Conservation (phyloP, 805 yeast species). For the Monosporozyma yasuniensis region DNA sequence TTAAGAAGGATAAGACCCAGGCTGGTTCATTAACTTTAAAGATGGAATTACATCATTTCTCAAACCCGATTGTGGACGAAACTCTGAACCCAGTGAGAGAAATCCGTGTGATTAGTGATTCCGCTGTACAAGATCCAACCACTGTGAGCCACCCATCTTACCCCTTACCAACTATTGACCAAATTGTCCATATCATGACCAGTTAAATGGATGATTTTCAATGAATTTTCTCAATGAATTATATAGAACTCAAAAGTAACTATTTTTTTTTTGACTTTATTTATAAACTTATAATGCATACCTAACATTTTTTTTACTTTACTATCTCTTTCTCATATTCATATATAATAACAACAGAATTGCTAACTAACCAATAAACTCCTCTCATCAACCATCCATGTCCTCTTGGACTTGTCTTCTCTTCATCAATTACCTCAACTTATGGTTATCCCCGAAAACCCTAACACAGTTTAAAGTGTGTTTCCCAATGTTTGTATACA, state of each 20-base stretch:
- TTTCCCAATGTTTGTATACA: background rate
- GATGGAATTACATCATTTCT: slow-evolving; percentile 1
- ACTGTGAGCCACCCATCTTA: background rate
- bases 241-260: background rate
- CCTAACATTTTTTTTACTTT: background rate
- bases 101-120: background rate
- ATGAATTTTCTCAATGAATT: background rate
- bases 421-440: background rate
- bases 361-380: too few relatives aligned
- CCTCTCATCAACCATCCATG: too few relatives aligned
- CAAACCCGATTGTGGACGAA: slow-evolving; percentile 1
- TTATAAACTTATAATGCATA: background rate
- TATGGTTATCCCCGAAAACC: background rate
- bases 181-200: background rate
- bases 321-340: background rate
- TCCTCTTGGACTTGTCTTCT: background rate
- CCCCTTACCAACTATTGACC: background rate
- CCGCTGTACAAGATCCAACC: background rate
- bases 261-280: background rate
- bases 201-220: background rate
- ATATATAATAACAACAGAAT: too few relatives aligned
- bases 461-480: background rate
- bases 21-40: slow-evolving; percentile 3
- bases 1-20: slow-evolving; percentile 5
- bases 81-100: background rate